Base-by-base conservation (phyloP, 257 asterid species). In the Ocimum tenuiflorum region DNA sequence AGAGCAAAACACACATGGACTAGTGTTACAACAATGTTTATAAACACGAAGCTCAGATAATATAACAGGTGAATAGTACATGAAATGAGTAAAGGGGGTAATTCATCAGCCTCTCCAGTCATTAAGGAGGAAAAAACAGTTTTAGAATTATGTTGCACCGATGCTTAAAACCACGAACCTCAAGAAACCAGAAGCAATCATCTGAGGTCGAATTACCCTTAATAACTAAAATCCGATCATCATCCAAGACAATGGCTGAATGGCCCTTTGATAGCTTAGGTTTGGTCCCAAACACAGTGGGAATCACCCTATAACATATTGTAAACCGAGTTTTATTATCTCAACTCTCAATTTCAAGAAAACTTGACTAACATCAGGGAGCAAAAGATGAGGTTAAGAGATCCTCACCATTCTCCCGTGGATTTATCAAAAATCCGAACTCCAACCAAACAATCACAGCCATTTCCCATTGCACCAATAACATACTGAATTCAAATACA, bases 171-270 rank as follows among this genome's bases (percentile, higher is more conserved):
- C 8, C 7, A 74, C 84, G 36, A 61, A 92, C 99, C 97, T 92
- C 99, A 19, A 92, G 99, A 83, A 92, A 87, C 97, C 97, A 92
- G 74, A 89, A 84, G 82, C 84, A 77, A 72, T 79, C 96, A 77
- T 78, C 89, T 20, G 86, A 73, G 42, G 60, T 69, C 7, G 89
- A 77, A 74, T 83, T 76, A 17, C 82, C 85, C 80, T 71, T 84
- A 17, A 86, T 54, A 42, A 89, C 83, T 74, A 92, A 73, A 73
- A 89, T 81, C 41, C 96, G 87, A 19, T 81, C 86, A 38, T 78
- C 90, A 73, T 86, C 86, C 62, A 92, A 69, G 56, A 73, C 67
- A 51, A 92, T 46, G 14, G 96, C 88, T 0, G 97, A 92, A 77
- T 77, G 83, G 65, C 84, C 79, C 52, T 78, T 73, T 5, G 84